These are phyloP conservation scores for Cordyceps cicadae DNA, from an alignment of 2,329 filamentous ascomycete species.

Conservation along the genomic window DNA sequence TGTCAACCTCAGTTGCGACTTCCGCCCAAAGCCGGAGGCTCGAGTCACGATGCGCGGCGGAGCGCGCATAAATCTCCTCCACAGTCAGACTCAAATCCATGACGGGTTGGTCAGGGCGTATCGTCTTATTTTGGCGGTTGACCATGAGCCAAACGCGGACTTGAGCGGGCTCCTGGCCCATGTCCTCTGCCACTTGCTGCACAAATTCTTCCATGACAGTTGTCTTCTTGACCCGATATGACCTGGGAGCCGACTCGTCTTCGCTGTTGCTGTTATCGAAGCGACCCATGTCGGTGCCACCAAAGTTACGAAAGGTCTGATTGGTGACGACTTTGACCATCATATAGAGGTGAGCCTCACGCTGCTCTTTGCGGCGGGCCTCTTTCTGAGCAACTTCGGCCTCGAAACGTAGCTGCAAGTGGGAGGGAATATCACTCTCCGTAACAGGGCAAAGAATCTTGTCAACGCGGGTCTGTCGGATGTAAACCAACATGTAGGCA, in stretches of 20 bases:
- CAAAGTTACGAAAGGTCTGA: constrained; percentile 69
- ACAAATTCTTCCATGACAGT: constrained; percentile 71
- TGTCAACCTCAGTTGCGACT: constrained; percentile 55
- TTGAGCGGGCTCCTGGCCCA: constrained; percentile 57
- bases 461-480: constrained; percentile 78
- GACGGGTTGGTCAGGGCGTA: constrained; percentile 81
- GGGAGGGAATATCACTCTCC: constrained; percentile 64
- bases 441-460: constrained; percentile 69
- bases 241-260: constrained; percentile 61
- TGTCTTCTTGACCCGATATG: constrained; percentile 66
- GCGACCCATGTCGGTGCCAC: constrained; percentile 73
- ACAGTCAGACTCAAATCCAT: constrained; percentile 68
- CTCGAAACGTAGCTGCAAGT: constrained; percentile 59
- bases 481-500: constrained; percentile 98
- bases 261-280: constrained; percentile 57
- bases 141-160: constrained; percentile 95
- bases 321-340: constrained; percentile 74
- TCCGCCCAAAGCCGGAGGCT: constrained; percentile 84
- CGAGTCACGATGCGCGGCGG: constrained; percentile 55
- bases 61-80: constrained; percentile 55
- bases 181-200: constrained; percentile 60
- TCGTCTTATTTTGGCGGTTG: constrained; percentile 95
- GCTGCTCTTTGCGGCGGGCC: constrained; percentile 74
- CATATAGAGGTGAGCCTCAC: constrained; percentile 91
- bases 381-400: constrained; percentile 74